Conservation (phyloP, 768 basidiomycete species). For the Calocera cornea region DNA sequence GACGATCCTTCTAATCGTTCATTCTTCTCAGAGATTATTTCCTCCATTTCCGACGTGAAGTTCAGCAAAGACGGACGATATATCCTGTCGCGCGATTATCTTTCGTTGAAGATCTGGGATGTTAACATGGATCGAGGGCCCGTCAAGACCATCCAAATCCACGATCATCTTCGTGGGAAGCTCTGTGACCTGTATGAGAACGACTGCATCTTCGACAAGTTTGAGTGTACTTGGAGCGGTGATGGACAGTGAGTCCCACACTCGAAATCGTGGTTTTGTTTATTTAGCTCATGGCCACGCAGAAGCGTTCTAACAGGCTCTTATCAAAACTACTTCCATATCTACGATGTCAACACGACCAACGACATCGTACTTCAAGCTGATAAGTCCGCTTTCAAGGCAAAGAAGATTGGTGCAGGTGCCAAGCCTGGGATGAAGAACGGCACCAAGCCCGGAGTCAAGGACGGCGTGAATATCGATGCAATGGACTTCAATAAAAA, state of each 20-base stretch:
- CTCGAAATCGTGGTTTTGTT: too few species aligned
- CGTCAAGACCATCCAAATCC: constrained; percentile 94
- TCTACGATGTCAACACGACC: constrained; percentile 82
- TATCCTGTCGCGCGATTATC: constrained; percentile 91
- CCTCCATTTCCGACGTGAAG: constrained; percentile 98
- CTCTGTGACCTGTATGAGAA: constrained; percentile 98
- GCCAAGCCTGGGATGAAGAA: constrained; percentile 41
- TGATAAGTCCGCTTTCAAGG: constrained; percentile 98
- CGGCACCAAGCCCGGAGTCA: constrained; percentile 57
- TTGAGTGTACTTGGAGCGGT: constrained; percentile 96
- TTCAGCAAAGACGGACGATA: constrained; percentile 96
- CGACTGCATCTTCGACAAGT: constrained; percentile 99
- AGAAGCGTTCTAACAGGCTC: constrained; percentile 98
- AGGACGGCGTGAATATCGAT: constrained; percentile 78
- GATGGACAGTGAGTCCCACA: constrained; percentile 60
- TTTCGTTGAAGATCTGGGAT: constrained; percentile 99
- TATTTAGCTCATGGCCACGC: constrained; percentile 10
- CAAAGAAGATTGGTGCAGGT: constrained; percentile 83
- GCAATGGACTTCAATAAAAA: constrained; percentile 93
- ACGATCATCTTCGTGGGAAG: constrained; percentile 93
- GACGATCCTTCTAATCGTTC: constrained; percentile 95
- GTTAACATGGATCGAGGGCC: constrained; percentile 97
- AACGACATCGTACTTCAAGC: constrained; percentile 92
- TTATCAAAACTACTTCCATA: constrained; percentile 99
- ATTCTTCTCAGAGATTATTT: constrained; percentile 99